These are phyloP conservation scores for Cadophora luteo-olivacea DNA, from an alignment of 2,329 filamentous ascomycete species.

Conservation along the genomic window DNA sequence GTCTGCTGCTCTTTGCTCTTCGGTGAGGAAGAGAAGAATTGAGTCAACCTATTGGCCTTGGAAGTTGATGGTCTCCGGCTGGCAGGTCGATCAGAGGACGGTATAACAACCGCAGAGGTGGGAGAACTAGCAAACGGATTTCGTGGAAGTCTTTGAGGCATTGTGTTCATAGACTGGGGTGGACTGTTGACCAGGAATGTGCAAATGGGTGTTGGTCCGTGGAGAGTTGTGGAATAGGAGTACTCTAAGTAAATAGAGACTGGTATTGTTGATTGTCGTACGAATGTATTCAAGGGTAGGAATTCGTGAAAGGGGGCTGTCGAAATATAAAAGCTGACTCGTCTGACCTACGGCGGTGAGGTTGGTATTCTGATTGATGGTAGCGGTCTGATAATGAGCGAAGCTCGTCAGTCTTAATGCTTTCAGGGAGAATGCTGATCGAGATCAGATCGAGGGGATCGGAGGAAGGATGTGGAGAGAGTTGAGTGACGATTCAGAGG, in stretches of 20 bases:
- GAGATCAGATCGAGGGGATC: not conserved
- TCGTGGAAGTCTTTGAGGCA: slow-evolving; percentile 47
- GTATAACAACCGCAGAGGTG: slow-evolving; percentile 39
- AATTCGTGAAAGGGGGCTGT: slow-evolving; percentile 24
- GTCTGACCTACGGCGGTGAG: slow-evolving; percentile 30
- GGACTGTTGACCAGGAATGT: slow-evolving; percentile 24
- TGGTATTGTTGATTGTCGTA: slow-evolving; percentile 20
- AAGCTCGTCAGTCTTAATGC: slow-evolving; percentile 19
- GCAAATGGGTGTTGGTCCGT: slow-evolving; percentile 25
- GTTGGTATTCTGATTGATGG: slow-evolving; percentile 18
- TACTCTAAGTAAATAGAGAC: slow-evolving; percentile 25
- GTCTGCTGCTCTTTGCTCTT: slow-evolving; percentile 73
- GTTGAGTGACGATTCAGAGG: slow-evolving; percentile 16
- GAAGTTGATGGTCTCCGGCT: slow-evolving; percentile 63
- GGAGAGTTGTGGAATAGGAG: slow-evolving; percentile 12
- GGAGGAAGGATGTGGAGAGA: slow-evolving; percentile 16
- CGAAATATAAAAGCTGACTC: slow-evolving; percentile 27
- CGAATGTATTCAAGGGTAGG: slow-evolving; percentile 22
- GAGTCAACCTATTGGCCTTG: slow-evolving; percentile 78
- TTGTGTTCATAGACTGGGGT: slow-evolving; percentile 37
- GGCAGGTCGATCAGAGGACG: slow-evolving; percentile 39
- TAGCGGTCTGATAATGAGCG: slow-evolving; percentile 23
- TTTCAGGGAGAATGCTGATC: slow-evolving; percentile 10
- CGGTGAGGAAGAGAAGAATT: slow-evolving; percentile 82
- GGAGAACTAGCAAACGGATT: slow-evolving; percentile 45